phyloP scores from a whole-genome alignment of 148 eudicot species.

The Diospyros kaki region DNA sequence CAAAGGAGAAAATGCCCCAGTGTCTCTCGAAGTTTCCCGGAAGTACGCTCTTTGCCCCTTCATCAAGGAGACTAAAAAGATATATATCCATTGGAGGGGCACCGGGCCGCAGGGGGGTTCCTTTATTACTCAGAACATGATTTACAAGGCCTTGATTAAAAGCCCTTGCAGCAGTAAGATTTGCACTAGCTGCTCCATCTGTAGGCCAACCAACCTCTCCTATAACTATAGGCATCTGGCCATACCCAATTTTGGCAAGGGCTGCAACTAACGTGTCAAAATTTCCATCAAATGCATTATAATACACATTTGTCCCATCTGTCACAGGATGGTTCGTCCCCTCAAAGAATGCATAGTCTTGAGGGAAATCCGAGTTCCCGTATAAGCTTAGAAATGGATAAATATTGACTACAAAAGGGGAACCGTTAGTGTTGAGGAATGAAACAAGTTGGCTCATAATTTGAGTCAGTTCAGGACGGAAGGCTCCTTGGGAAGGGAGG shows the following conservation, averaged over 20 bases:
- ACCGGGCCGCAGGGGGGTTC: constrained; percentile 77
- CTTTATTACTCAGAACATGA: constrained; percentile 55
- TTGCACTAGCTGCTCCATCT: constrained; percentile 70
- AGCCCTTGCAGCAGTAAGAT: constrained; percentile 70
- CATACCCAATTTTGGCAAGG: constrained; percentile 58
- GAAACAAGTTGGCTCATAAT: constrained; percentile 66
- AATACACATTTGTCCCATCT: constrained; percentile 65
- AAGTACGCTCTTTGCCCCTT: constrained; percentile 65
- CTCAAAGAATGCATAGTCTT: constrained; percentile 78
- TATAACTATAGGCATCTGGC: constrained; percentile 69
- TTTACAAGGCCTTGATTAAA: constrained; percentile 77
- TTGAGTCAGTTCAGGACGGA: constrained; percentile 63
- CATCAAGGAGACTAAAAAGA: constrained; percentile 71
- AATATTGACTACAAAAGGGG: constrained; percentile 82
- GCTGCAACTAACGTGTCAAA: constrained; percentile 75
- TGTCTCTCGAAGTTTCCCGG: constrained; percentile 91
- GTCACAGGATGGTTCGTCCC: constrained; percentile 72
- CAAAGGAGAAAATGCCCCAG: constrained; percentile 85
- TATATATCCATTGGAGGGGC: constrained; percentile 68
- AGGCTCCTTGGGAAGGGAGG: constrained; percentile 79
- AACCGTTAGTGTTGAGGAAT: constrained; percentile 63
- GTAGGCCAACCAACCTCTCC: constrained; percentile 96
- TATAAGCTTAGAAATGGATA: constrained; percentile 82
- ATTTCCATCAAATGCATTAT: constrained; percentile 87
- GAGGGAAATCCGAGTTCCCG: constrained; percentile 76